Evolutionary conservation across 176 grass and related monocot genomes (phyloP).

Genomic region (Chloris gayana): DNA sequence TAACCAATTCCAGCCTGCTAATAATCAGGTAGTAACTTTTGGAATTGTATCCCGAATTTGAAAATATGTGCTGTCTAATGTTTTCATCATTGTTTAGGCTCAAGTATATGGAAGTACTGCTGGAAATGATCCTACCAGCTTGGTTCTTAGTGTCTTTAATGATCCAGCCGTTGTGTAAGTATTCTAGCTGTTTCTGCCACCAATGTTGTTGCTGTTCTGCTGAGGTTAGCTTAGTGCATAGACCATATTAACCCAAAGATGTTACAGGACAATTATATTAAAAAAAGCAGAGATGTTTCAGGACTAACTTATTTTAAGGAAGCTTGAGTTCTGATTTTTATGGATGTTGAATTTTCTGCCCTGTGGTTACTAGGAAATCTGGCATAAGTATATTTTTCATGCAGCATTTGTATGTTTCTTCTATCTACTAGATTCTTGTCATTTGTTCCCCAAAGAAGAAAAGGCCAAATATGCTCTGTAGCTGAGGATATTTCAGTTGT

Average conservation of each 20-base stretch:
- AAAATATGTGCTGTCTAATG: background rate
- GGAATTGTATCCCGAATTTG: slow-evolving; percentile 7
- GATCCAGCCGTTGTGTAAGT: slow-evolving; percentile 58
- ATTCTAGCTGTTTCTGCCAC: slow-evolving; percentile 8
- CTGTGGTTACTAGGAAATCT: background rate
- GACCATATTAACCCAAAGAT: background rate
- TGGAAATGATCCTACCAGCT: slow-evolving; percentile 22
- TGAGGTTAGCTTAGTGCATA: background rate
- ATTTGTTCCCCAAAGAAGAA: background rate
- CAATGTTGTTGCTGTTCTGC: background rate
- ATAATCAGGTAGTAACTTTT: slow-evolving; percentile 52
- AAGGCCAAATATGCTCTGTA: background rate
- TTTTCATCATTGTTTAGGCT: slow-evolving; percentile 40
- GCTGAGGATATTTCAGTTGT: background rate
- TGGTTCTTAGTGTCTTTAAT: slow-evolving; percentile 80
- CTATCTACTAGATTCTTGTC: background rate
- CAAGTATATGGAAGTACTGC: slow-evolving; percentile 28
- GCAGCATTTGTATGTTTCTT: background rate
- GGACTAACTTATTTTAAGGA: background rate
- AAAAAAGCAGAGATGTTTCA: too few relatives aligned
- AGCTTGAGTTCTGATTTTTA: background rate
- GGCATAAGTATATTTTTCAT: slow-evolving; percentile 8
- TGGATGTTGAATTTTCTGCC: background rate
- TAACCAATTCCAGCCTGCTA: slow-evolving; percentile 39
- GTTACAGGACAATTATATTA: too few relatives aligned